Percentiles rank a stretch among this genome's conserved stretches.
Evolutionary conservation across 805 yeast species (phyloP).

Genomic region (Saccharomycopsis capsularis): DNA sequence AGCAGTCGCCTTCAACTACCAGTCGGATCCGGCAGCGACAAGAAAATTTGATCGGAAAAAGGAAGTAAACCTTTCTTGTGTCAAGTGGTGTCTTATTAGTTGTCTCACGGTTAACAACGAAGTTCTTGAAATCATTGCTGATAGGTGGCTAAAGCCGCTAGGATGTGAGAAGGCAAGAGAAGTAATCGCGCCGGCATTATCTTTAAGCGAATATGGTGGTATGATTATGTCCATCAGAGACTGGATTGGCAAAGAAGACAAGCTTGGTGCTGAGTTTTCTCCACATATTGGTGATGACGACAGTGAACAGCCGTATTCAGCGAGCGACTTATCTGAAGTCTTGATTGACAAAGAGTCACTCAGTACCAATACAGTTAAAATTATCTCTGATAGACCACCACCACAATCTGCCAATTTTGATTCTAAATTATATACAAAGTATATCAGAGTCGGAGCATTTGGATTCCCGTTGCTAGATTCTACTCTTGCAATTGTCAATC

Average conservation of each 20-base stretch:
- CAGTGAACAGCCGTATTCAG: constrained; percentile 24
- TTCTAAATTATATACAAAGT: constrained; percentile 22
- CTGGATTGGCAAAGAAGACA: constrained; percentile 71
- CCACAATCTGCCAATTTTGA: constrained; percentile 37
- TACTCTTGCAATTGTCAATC: constrained; percentile 87
- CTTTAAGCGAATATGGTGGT: constrained; percentile 92
- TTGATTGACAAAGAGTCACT: constrained; percentile 67
- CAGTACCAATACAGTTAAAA: constrained; percentile 62
- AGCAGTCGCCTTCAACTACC: constrained; percentile 87
- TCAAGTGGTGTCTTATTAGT: constrained; percentile 85
- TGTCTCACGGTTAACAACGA: constrained; percentile 90
- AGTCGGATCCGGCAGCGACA: constrained; percentile 79
- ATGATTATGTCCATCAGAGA: constrained; percentile 88
- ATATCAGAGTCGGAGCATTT: constrained; percentile 70
- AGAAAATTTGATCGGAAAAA: constrained; percentile 70
- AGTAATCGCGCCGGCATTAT: constrained; percentile 81
- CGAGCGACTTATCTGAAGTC: constrained; percentile 52
- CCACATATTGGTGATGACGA: constrained; percentile 35
- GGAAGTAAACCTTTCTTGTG: constrained; percentile 68
- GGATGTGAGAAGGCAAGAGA: constrained; percentile 74
- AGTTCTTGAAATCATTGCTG: constrained; percentile 79
- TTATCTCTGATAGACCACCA: constrained; percentile 53
- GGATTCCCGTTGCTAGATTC: constrained; percentile 95
- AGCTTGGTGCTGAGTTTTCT: constrained; percentile 44
- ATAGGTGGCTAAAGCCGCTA: constrained; percentile 83